These are phyloP conservation scores for Lentinula boryana DNA, from an alignment of 768 basidiomycete species.

Conservation along the genomic window DNA sequence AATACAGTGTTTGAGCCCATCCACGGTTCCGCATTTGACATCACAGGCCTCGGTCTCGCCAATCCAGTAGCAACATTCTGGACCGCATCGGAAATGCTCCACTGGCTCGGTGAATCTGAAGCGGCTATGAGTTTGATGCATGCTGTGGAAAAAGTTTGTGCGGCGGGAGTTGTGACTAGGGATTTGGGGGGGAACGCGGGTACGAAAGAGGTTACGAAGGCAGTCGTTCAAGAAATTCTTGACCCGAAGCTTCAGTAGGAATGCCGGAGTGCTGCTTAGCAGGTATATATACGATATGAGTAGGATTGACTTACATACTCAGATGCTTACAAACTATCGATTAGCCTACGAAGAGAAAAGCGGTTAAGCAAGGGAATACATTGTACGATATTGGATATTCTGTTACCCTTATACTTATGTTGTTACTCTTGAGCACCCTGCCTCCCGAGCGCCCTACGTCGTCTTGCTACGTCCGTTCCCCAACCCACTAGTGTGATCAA, in stretches of 20 bases:
- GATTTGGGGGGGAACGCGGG: conserved; percentile 10
- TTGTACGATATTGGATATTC: no score
- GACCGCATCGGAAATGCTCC: conserved; percentile 48
- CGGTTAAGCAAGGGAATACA: no score
- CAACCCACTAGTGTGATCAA: conserved; percentile 9
- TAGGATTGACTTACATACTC: no score
- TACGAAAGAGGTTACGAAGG: conserved; percentile 2
- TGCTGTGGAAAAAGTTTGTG: conserved; percentile 30
- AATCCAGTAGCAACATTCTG: conserved; percentile 54
- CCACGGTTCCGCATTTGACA: conserved; percentile 54
- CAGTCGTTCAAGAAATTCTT: conserved; percentile 3
- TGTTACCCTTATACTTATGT: no score
- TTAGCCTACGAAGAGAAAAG: no score
- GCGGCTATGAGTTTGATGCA: conserved; percentile 33
- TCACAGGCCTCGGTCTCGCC: conserved; percentile 46
- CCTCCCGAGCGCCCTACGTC: neutral
- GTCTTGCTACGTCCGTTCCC: neutral
- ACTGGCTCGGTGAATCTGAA: conserved; percentile 33
- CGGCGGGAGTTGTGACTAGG: conserved; percentile 6
- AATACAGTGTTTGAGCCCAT: conserved; percentile 42
- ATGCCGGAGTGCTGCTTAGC: neutral
- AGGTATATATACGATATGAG: no score
- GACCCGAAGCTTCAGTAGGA: neutral
- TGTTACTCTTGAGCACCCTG: neutral
- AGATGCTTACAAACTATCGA: no score